A percentile compares a stretch with the other conserved stretches of the same genome.
Conservation (phyloP, 2,329 filamentous ascomycete genomes). For the Sclerotinia nivalis region DNA sequence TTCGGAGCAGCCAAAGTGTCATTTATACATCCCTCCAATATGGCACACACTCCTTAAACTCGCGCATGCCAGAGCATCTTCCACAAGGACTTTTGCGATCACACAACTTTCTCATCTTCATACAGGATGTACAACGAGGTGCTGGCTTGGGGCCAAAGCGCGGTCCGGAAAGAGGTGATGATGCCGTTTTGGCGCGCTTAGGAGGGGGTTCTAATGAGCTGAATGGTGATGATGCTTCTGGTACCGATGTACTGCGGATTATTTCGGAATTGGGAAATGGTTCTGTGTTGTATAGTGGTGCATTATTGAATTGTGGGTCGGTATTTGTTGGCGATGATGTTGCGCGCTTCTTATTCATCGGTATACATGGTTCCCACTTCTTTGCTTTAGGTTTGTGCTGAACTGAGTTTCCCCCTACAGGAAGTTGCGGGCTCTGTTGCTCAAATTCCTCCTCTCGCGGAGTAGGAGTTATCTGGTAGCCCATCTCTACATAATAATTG, state of each 20-base stretch:
- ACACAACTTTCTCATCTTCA: constrained; percentile 1
- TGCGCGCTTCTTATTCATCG: neutral
- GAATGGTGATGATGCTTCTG: neutral
- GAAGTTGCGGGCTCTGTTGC: neutral
- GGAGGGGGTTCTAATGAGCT: neutral
- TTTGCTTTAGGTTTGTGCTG: neutral
- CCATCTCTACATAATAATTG: constrained; percentile 4
- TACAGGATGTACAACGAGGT: neutral
- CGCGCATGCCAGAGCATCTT: neutral
- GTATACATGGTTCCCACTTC: neutral
- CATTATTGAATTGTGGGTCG: neutral
- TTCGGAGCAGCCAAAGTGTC: neutral
- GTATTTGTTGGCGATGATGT: neutral
- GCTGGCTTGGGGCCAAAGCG: neutral
- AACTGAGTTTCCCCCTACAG: neutral
- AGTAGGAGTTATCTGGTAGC: neutral
- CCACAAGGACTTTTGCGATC: constrained; percentile 9
- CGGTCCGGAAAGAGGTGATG: neutral
- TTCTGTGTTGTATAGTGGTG: neutral
- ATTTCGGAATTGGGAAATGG: neutral
- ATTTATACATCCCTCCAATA: neutral
- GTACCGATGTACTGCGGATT: accelerated
- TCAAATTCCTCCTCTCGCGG: too few species aligned
- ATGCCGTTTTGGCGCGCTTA: neutral
- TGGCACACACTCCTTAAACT: neutral